Base-by-base conservation (phyloP, 306 rosid genomes). In the cucumber (Cucumis sativus) region DNA sequence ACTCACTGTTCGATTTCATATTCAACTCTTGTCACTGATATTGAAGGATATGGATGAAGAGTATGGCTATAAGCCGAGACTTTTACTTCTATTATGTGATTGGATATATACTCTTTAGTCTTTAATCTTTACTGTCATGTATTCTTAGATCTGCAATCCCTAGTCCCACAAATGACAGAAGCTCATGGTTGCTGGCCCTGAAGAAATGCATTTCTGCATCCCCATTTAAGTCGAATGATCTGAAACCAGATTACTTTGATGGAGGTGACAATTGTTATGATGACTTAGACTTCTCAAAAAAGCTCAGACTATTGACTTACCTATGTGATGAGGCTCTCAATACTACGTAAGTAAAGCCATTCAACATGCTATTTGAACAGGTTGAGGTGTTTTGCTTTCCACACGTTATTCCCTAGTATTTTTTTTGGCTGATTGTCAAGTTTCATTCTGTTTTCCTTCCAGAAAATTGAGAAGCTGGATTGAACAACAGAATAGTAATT, bases 301-400 rank as follows among this genome's bases (percentile, higher is more conserved):
- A 80, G 72, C 85, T 87, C 35, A 70, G 77, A 72, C 66, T 87
- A 49, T 30, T 87, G 68, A 87, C 78, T 79, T 85, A 81, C 77
- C 82, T 87, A 40, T 87, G 91, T 55, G 88, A 87, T 76, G 87
- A 87, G 84, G 85, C 81, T 75, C 85, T 87, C 58, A 18, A 82
- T 78, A 87, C 91, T 12, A 20, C 23, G 91, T 87, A 77, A 87
- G 91, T 85, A 77, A 23, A 76, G n/a, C 54, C 45, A 52, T 37
- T 33, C 17, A 33, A n/a, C 23, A 6, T 30, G 49, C 23, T 54
- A 73, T 33, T 54, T 18, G 14, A 28, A 28, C 16, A 15, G 39
- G 76, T 51, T 49, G 21, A 7, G 43, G 28, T 71, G 59, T 71
- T 49, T 71, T 71, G 0, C 41, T 49, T 49, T 9, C 56, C 1